Base-by-base conservation (phyloP, 441 rosid genomes). In the Rhodomyrtus psidioides region DNA sequence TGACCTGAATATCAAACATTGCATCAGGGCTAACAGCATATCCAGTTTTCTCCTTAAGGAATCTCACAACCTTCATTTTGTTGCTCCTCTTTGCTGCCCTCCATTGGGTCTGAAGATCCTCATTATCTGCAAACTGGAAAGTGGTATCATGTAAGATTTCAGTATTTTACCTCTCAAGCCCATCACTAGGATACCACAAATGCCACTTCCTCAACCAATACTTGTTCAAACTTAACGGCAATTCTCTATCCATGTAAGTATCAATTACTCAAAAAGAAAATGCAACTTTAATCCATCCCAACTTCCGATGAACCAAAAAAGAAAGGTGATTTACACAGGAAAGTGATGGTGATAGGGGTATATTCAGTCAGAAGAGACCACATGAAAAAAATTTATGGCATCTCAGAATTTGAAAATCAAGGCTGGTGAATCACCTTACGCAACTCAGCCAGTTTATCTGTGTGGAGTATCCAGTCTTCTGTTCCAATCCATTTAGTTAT, bases 1-100 rank as follows among this genome's bases (percentile, higher is more conserved):
- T 81, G 82, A 95, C 99, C 98, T 97, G 99, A 90, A 94, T 91
- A 89, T 97, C 99, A 60, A 97, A 97, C 99, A 97, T 95, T 57
- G 99, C 95, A 89, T 97, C 97, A 13, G 98, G 94, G 87, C 94
- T 96, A 57, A 97, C 96, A 42, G 91, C 86, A 88, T 96, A 96
- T 83, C 99, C 99, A 0, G 99, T 96, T 90, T 87, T 96, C 86
- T 94, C 98, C 89, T 93, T 96, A 84, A 96, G 82, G 55, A 94
- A 90, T 81, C 94, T 90, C 44, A 89, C 96, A 89, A 91, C 99
- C 91, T 94, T 97, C 91, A 96, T 90, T 90, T 96, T 97, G 90
- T 95, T 97, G 91, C 83, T 92, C 92, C 91, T 93, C 90, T 97
- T 96, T 56, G 99, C 96, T 60, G 84, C 92, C 85, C 95, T 92